Evolutionary conservation across 2,329 filamentous ascomycete genomes (phyloP), one percentile per base, ranked within the genome.

Genomic region (Phialemoniopsis sp.): DNA sequence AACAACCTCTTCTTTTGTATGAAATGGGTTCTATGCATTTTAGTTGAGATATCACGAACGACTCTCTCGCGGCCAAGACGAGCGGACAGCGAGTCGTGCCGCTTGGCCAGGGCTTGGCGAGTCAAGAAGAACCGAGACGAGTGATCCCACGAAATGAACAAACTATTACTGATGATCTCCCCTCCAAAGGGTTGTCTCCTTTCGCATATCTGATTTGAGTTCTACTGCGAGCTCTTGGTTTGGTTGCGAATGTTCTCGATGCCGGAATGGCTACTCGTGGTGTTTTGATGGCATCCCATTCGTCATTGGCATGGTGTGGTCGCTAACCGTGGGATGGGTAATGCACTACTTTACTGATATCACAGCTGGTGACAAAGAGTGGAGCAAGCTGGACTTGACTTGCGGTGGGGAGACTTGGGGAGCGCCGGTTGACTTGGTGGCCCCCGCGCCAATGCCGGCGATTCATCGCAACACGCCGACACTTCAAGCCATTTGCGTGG

Each of bases 201-300:
- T 15, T 40, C 18, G 19, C 19, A 17, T 29, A 21, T 17, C 13
- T 15, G 26, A 29, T n/a, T 13, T 35, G 32, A 32, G 28, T 12
- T 30, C 33, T 31, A 21, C 12, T 7, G 32, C 29, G 29, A 6
- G 17, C 19, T 26, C 29, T n/a, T 21, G 29, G n/a, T 18, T 13
- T 29, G n/a, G 21, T 21, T 18, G 18, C 36, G 32, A 32, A 32
- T 37, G 26, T 34, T 38, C 39, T 39, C 37, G 38, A 18, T 35
- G 36, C 36, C 45, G 18, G 21, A 41, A 39, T 45, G 43, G 36
- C 46, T 48, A 41, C 63, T 58, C 65, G 64, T 68, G 65, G 60
- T 44, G 50, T 45, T 38, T 59, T 49, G 48, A 53, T 52, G 57
- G 45, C 52, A 46, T 62, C 55, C 55, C 51, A 67, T 68, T 68